Conservation (phyloP, 306 rosid genomes). For the Casuarina equisetifolia region DNA sequence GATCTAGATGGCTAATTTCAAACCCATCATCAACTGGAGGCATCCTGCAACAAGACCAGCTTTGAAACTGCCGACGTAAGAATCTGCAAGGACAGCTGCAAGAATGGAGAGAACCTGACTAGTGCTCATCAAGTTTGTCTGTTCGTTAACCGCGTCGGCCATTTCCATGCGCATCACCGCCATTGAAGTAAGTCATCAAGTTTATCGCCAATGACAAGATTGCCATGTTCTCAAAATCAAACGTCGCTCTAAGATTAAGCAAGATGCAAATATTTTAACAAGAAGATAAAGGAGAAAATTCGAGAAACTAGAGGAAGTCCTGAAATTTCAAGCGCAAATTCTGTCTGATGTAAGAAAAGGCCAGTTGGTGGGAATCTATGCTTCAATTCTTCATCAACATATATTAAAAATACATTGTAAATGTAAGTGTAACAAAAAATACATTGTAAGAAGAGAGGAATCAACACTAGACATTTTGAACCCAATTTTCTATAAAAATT, state of each 20-base stretch:
- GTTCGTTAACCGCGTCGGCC: constrained; percentile 78
- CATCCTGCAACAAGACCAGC: constrained; percentile 47
- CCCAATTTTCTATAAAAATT: too few species aligned
- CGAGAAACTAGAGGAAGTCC: too few species aligned
- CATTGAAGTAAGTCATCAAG: constrained; percentile 63
- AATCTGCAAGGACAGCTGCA: constrained; percentile 75
- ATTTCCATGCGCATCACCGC: constrained; percentile 59
- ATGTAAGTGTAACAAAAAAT: too few species aligned
- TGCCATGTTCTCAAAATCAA: constrained; percentile 74
- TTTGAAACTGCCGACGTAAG: constrained; percentile 66
- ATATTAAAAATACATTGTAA: too few species aligned
- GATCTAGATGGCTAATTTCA: neutral
- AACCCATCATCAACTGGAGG: constrained; percentile 67
- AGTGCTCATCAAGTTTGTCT: constrained; percentile 75
- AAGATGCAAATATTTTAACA: too few species aligned
- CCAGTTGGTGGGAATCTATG: too few species aligned
- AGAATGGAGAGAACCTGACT: constrained; percentile 66
- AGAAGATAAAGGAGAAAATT: too few species aligned
- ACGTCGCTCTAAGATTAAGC: constrained; percentile 38
- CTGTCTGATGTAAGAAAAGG: too few species aligned
- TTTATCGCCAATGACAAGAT: constrained; percentile 78
- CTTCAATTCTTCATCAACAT: too few species aligned
- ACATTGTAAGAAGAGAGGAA: too few species aligned
- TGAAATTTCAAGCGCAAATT: too few species aligned
- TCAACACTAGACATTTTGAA: too few species aligned